These are phyloP conservation scores for Exophiala sideris DNA, from an alignment of 2,329 filamentous ascomycete species.

Conservation along the genomic window DNA sequence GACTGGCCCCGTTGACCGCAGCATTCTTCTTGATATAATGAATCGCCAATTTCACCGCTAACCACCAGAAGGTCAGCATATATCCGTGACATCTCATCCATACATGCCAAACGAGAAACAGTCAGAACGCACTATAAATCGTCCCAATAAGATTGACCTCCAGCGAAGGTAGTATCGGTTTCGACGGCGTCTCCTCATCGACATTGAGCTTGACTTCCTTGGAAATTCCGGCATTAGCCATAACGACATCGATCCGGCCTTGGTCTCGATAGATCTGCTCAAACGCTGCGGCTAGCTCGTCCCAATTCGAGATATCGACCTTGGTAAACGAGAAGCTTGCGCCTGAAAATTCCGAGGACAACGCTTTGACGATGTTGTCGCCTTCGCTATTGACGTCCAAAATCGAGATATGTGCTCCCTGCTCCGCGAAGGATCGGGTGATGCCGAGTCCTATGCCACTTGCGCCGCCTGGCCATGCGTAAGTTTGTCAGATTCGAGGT, in stretches of 20 bases:
- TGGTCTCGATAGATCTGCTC: conserved; percentile 32
- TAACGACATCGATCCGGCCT: conserved; percentile 46
- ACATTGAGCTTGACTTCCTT: conserved; percentile 41
- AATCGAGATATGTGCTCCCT: conserved; percentile 34
- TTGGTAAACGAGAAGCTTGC: conserved; percentile 31
- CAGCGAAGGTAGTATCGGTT: conserved; percentile 38
- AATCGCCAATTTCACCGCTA: conserved; percentile 49
- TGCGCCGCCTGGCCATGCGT: conserved; percentile 32
- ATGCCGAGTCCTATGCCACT: conserved; percentile 38
- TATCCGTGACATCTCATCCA: background rate
- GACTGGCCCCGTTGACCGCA: conserved; percentile 20
- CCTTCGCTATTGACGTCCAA: conserved; percentile 34
- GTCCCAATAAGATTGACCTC: conserved; percentile 39
- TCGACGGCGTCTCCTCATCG: conserved; percentile 31
- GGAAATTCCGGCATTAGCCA: conserved; percentile 51
- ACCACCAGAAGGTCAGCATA: conserved; percentile 35
- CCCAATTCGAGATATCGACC: conserved; percentile 37
- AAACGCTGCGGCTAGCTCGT: conserved; percentile 37
- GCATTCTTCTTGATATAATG: conserved; percentile 51
- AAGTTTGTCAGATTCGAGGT: background rate
- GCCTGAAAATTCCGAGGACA: conserved; percentile 30
- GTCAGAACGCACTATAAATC: conserved; percentile 44
- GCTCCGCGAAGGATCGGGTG: conserved; percentile 32
- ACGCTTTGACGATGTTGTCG: conserved; percentile 22
- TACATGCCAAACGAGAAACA: background rate